Base-by-base conservation (phyloP, 1,139 yeast species). In the Diutina catenulata region DNA sequence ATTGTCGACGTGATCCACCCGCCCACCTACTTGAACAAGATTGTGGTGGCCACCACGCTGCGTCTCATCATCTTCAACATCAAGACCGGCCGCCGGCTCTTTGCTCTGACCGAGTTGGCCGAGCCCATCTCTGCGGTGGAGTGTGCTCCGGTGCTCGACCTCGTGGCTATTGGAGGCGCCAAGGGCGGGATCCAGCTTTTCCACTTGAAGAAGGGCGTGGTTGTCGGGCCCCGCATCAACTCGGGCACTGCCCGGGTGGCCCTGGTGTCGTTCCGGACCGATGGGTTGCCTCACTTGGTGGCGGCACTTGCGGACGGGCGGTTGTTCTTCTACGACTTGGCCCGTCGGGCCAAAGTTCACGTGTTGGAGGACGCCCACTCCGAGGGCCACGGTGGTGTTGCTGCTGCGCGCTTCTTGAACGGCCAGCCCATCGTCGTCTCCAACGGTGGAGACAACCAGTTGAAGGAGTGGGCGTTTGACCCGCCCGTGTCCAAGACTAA, bases 361-460 rank as follows among this genome's bases (percentile, higher is more conserved):
- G 65, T 80, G 4, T 62, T 87, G 44, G 69, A 84, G 49, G 70
- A 68, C 40, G 81, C 88, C 7, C 97, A 88, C 53, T 68, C 64
- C 41, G 91, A 81, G 46, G 52, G 69, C 1, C 71, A 71, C 43
- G 95, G 95, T 18, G 95, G 96, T 49, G 76, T 87, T n/a, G 63
- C 88, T 7, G 73, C 71, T 38, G 84, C 76, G 7, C 68, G 73
- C 37, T 93, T 86, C 56, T 65, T 93, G 43, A 81, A 84, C 47
- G 97, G 97, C 3, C 97, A 91, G 59, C 93, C 98, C 0, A 78
- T 93, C 27, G 64, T 87, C 19, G 79, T 91, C n/a, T 80, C 95
- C 2, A 77, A 81, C 38, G 97, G 98, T 49, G 93, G 86, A 36
- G 98, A 93, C 55, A 93, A 93, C 57, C 75, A 77, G 38, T 65